These are phyloP conservation scores for Spizellomyces punctatus DNA, from an alignment of 192 early-diverging fungal genomes.

Conservation along the genomic window DNA sequence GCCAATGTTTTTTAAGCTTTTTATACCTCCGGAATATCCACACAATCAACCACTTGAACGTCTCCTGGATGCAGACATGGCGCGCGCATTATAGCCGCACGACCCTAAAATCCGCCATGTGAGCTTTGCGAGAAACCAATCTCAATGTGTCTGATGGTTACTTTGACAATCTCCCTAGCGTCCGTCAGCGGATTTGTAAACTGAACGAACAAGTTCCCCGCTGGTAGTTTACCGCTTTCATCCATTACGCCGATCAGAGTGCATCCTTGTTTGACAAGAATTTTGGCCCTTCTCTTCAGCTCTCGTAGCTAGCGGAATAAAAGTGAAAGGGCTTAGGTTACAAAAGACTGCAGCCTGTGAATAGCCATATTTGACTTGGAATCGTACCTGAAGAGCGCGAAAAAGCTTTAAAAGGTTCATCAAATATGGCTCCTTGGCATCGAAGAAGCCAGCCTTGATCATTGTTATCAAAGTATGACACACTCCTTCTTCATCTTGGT, in stretches of 20 bases:
- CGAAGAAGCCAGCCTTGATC: constrained; percentile 36
- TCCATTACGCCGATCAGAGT: constrained; percentile 47
- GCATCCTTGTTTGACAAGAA: constrained; percentile 35
- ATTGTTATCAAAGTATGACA: constrained; percentile 18
- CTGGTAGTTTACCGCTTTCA: constrained; percentile 41
- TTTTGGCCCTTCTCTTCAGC: constrained; percentile 38
- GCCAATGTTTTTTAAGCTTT: not conserved
- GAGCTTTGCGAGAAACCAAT: not conserved
- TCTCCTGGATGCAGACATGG: constrained; percentile 50
- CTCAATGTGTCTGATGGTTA: constrained; percentile 2
- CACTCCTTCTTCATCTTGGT: constrained; percentile 22
- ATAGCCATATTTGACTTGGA: not conserved
- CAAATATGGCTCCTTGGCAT: constrained; percentile 33
- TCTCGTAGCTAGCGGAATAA: constrained; percentile 14
- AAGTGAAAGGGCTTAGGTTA: not conserved
- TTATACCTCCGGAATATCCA: constrained; percentile 31
- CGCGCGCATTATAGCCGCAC: constrained; percentile 14
- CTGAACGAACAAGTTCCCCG: constrained; percentile 42
- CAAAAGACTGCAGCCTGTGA: not conserved
- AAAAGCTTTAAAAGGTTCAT: constrained; percentile 35
- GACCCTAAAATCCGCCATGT: not conserved
- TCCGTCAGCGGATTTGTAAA: constrained; percentile 41
- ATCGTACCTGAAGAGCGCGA: constrained; percentile 23
- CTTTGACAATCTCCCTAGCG: constrained; percentile 14
- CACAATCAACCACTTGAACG: constrained; percentile 35